Evolutionary conservation across 2,329 filamentous ascomycete genomes (phyloP).

Genomic region (Arachnomyces sp.): DNA sequence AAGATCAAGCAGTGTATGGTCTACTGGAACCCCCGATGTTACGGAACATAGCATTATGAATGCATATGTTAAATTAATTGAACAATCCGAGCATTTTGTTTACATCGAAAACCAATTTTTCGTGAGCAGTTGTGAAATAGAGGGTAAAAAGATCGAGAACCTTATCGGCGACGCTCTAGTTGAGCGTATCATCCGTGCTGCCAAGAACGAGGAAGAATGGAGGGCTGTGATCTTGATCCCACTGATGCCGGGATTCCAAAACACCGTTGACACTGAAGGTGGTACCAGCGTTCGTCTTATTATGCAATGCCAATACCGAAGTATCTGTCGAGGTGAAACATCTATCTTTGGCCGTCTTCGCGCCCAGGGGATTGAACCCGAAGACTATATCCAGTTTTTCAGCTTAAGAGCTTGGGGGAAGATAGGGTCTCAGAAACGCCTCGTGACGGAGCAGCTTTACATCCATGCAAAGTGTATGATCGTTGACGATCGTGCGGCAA

Average conservation of each 20-base stretch:
- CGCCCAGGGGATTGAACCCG: conserved; percentile 75
- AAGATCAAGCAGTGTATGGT: conserved; percentile 85
- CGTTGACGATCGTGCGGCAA: conserved; percentile 83
- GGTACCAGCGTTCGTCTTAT: conserved; percentile 92
- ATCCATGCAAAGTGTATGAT: conserved; percentile 97
- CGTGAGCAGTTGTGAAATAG: conserved; percentile 83
- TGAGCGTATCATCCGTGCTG: conserved; percentile 78
- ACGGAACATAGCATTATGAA: conserved; percentile 93
- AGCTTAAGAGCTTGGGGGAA: conserved; percentile 87
- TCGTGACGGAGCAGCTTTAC: conserved; percentile 94
- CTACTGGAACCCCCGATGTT: conserved; percentile 72
- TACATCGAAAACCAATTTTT: conserved; percentile 99
- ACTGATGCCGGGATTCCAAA: conserved; percentile 97
- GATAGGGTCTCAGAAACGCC: conserved; percentile 70
- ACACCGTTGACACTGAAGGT: conserved; percentile 87
- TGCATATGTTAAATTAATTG: conserved; percentile 89
- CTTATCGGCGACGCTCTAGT: conserved; percentile 91
- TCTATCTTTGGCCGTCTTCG: conserved; percentile 86
- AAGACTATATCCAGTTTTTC: conserved; percentile 94
- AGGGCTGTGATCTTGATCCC: conserved; percentile 84
- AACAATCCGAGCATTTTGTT: conserved; percentile 91
- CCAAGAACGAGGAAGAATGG: conserved; percentile 82
- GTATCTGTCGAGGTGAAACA: conserved; percentile 84
- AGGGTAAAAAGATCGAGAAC: conserved; percentile 83
- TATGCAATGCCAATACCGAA: conserved; percentile 93